phyloP scores from a whole-genome alignment of 73 alveolate species.

The Paramecium pentaurelia region DNA sequence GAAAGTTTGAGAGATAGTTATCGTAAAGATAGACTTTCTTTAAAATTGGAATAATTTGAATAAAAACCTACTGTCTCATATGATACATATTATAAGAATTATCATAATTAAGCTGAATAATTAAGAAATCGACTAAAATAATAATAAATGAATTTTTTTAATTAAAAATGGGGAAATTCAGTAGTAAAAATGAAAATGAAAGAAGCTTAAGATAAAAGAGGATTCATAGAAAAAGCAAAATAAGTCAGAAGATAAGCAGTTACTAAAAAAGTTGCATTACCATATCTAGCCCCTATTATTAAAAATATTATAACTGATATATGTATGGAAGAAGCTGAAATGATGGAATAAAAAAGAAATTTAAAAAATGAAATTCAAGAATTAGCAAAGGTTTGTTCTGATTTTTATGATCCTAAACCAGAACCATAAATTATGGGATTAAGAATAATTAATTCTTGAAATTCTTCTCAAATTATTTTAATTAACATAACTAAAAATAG shows the following conservation, averaged over 20 bases:
- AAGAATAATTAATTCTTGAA: neutral
- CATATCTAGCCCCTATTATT: neutral
- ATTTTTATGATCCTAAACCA: neutral
- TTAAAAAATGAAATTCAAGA: neutral
- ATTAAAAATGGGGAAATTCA: constrained; percentile 46
- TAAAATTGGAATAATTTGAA: neutral
- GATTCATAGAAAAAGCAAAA: neutral
- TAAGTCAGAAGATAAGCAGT: neutral
- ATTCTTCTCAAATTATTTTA: neutral
- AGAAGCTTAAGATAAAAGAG: constrained; percentile 7
- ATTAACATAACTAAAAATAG: too few species aligned
- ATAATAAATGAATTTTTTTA: neutral
- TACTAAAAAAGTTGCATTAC: neutral
- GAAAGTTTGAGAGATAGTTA: neutral
- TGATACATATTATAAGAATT: neutral
- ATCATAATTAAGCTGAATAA: neutral
- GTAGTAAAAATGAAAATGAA: constrained; percentile 38
- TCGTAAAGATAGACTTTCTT: neutral
- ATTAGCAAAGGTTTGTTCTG: neutral
- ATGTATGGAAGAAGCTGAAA: constrained; percentile 18
- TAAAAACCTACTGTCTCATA: neutral
- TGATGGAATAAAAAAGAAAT: neutral
- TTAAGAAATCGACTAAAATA: neutral
- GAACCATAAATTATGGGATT: neutral
- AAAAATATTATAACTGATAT: constrained; percentile 7